Percentiles rank a stretch among this genome's conserved stretches.
Conservation (phyloP, 2,329 filamentous ascomycete genomes). For the Ophioceras dolichostomum region DNA sequence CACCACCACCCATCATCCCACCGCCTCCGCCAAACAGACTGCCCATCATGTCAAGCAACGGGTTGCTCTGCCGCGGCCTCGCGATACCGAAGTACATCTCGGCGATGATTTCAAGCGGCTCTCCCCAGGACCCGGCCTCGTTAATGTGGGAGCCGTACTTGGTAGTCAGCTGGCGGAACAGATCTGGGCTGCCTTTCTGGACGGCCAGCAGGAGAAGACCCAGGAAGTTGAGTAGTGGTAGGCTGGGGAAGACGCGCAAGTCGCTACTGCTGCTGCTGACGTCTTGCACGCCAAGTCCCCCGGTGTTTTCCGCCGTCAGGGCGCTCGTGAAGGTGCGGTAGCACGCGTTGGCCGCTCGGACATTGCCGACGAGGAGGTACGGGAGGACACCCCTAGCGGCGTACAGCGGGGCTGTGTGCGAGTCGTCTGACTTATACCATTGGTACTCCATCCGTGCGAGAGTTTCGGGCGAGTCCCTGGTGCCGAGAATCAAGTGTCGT, state of each 20-base stretch:
- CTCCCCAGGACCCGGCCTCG: slow-evolving; percentile 68
- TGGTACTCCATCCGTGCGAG: slow-evolving; percentile 77
- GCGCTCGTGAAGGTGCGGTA: slow-evolving; percentile 64
- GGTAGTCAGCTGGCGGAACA: slow-evolving; percentile 69
- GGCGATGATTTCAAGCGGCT: slow-evolving; percentile 72
- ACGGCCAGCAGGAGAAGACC: slow-evolving; percentile 72
- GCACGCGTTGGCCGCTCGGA: slow-evolving; percentile 76
- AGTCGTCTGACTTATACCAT: slow-evolving; percentile 85
- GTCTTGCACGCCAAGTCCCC: slow-evolving; percentile 65
- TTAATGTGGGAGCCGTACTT: slow-evolving; percentile 73
- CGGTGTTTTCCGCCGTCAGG: slow-evolving; percentile 41
- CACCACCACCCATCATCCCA: slow-evolving; percentile 41
- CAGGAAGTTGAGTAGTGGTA: slow-evolving; percentile 94
- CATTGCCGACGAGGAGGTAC: slow-evolving; percentile 81
- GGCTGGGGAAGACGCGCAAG: slow-evolving; percentile 70
- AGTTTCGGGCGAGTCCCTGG: slow-evolving; percentile 71
- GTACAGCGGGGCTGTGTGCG: slow-evolving; percentile 78
- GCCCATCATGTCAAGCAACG: slow-evolving; percentile 96
- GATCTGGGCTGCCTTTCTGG: slow-evolving; percentile 63
- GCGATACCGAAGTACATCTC: slow-evolving; percentile 96
- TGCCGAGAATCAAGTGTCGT: slow-evolving; percentile 77
- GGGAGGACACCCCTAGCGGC: slow-evolving; percentile 78
- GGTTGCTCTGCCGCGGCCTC: slow-evolving; percentile 81
- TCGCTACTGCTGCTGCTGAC: slow-evolving; percentile 59
- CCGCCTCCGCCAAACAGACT: slow-evolving; percentile 73